Base-by-base conservation (phyloP, 2,329 filamentous ascomycete species). In the Leptosphaerulina australis region DNA sequence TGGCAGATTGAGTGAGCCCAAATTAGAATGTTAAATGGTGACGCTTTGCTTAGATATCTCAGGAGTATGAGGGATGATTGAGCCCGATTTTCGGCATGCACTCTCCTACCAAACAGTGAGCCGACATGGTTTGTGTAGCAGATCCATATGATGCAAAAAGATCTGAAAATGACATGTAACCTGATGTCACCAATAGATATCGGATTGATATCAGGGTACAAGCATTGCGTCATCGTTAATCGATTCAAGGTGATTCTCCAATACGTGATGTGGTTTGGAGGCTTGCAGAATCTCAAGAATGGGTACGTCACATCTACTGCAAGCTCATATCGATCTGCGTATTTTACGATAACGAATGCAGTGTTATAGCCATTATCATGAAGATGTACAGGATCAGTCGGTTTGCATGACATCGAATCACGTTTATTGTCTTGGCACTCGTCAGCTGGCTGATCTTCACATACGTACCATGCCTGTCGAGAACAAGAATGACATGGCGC, bases 181-280 rank as follows among this genome's bases (percentile, higher is more conserved):
- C n/a, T n/a, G n/a, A n/a, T n/a, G n/a, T n/a, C n/a, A n/a, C n/a
- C n/a, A n/a, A n/a, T n/a, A 30, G 6, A 3, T n/a, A 14, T 17
- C 29, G 29, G 18, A 1, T n/a, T 5, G 8, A 17, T 8, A 21
- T 34, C n/a, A 4, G 14, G 12, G 12, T 28, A 11, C 15, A 6
- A 17, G 10, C 26, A 25, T 50, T 50, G 40, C 47, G 47, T 51
- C 48, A 51, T 51, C 20, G 15, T 18, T 17, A 26, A 33, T 14
- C 36, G 18, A 28, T 14, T 21, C 25, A 18, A 18, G 25, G 5
- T 45, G 15, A 37, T 46, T 37, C 33, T 7, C 48, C n/a, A 11
- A 17, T 15, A 9, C 12, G 18, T 37, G 48, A 36, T 35, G 36
- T 33, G 18, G 15, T 28, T 18, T 12, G 14, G 24, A 14, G 36